Base-by-base conservation (phyloP, 202 grass and related monocot species). In the Tripidium arundinaceum region DNA sequence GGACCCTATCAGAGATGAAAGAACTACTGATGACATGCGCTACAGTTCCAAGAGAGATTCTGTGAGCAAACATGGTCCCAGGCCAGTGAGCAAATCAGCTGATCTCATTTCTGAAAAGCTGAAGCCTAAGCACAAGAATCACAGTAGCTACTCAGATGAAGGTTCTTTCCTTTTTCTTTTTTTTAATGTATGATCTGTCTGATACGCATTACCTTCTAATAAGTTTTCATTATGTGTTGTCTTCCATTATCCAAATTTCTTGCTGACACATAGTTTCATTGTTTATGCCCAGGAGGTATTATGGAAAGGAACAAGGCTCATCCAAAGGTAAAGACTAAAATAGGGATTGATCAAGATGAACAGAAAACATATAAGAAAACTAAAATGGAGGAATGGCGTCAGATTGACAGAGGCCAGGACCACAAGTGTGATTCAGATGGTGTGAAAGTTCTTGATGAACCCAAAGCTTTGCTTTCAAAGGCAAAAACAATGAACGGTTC, bases 331-430 rank as follows among this genome's bases (percentile, higher is more conserved):
- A 58, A 58, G 21, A 25, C 1, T 25, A 58, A 89, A 77, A 91
- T 86, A 91, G 79, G 43, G 11, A 75, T 84, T 72, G 72, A 89
- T 87, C 84, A 68, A 47, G 82, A 84, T 83, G 67, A 91, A 72
- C 79, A 61, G 28, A 86, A 80, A 84, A 31, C 72, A 79, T 89
- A 12, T 46, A 97, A 88, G 82, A 97, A 88, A 71, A 87, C 46
- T 22, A 97, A 84, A 82, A 91, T 65, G 68, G 84, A 88, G 74
- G 68, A 83, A 34, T 63, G 57, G 8, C 79, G 86, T 76, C 62
- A 77, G 59, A 28, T 68, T 81, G 68, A 34, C 34, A 84, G 86
- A 77, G 88, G 87, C 79, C 61, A 71, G 76, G 60, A 81, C 31
- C 63, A 67, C 19, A 43, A 68, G 36, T 77, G 41, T 28, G 83